Evolutionary conservation across 176 grass and related monocot species (phyloP).

Genomic region (Elaeis guineensis): DNA sequence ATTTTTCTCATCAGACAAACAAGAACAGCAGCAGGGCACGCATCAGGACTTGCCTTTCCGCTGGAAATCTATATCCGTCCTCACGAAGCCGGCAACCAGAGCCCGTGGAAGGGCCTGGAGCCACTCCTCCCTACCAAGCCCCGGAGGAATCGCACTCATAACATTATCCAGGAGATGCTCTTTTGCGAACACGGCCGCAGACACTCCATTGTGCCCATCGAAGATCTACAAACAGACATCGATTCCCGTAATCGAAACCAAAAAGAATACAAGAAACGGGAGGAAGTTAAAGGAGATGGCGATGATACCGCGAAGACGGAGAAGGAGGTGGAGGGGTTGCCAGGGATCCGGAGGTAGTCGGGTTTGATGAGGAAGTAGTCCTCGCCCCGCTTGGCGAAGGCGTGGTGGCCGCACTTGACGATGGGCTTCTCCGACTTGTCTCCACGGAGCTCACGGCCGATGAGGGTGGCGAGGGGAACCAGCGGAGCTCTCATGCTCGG

Average conservation of each 20-base stretch:
- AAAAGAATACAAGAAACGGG: not conserved
- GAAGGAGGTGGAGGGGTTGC: slow-evolving; percentile 58
- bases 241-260: not conserved
- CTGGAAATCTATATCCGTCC: slow-evolving; percentile 95
- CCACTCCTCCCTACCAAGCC: slow-evolving; percentile 77
- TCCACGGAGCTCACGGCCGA: slow-evolving; percentile 43
- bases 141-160: slow-evolving; percentile 83
- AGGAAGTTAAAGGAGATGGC: not conserved
- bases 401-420: slow-evolving; percentile 66
- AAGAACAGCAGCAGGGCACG: not conserved
- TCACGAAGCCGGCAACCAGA: slow-evolving; percentile 92
- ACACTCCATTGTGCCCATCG: slow-evolving; percentile 92
- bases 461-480: slow-evolving; percentile 8
- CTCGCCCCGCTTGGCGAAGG: slow-evolving; percentile 90
- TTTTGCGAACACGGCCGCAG: slow-evolving; percentile 85
- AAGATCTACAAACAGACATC: slow-evolving; percentile 42
- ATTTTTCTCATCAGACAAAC: not conserved
- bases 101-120: slow-evolving; percentile 69
- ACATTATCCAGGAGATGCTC: slow-evolving; percentile 90
- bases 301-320: slow-evolving; percentile 80
- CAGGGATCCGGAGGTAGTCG: slow-evolving; percentile 67
- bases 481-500: slow-evolving; percentile 6
- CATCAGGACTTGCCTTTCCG: slow-evolving; percentile 47
- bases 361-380: slow-evolving; percentile 91
- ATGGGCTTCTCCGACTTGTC: slow-evolving; percentile 57